A percentile compares a stretch with the other conserved stretches of the same genome.
These are phyloP conservation scores for Scheffersomyces spartinae DNA, from an alignment of 805 yeast genomes.

Conservation along the genomic window DNA sequence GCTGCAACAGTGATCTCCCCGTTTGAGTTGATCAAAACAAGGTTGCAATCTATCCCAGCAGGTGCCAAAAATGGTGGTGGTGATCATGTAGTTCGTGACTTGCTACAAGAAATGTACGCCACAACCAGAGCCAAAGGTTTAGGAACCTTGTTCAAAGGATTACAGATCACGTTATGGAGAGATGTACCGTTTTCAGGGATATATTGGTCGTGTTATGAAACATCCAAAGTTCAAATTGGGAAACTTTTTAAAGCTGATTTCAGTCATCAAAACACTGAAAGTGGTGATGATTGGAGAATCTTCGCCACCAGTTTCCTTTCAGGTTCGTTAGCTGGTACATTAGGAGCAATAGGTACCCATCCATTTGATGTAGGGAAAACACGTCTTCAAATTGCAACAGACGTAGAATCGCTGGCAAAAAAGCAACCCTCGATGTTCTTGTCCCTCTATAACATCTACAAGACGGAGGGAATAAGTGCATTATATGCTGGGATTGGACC, in stretches of 20 bases:
- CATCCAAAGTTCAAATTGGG: slow-evolving; percentile 16
- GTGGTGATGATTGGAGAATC: slow-evolving; percentile 26
- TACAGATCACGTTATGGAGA: slow-evolving; percentile 85
- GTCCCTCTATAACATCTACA: slow-evolving; percentile 51
- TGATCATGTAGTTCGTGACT: slow-evolving; percentile 17
- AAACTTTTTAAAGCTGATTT: slow-evolving; percentile 12
- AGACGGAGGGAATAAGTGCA: slow-evolving; percentile 69
- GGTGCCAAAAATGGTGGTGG: slow-evolving; percentile 8
- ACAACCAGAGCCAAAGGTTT: slow-evolving; percentile 50
- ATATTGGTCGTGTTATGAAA: slow-evolving; percentile 84
- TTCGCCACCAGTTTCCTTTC: slow-evolving; percentile 60
- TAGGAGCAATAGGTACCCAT: slow-evolving; percentile 81
- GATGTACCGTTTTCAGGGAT: slow-evolving; percentile 96
- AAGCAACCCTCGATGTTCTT: slow-evolving; percentile 49
- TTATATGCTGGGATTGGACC: slow-evolving; percentile 84
- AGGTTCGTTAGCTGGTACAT: slow-evolving; percentile 74
- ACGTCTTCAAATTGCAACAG: slow-evolving; percentile 59
- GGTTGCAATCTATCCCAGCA: slow-evolving; percentile 80
- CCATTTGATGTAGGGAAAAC: slow-evolving; percentile 98
- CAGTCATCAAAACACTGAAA: slow-evolving; percentile 5
- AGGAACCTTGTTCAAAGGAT: slow-evolving; percentile 65
- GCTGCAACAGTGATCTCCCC: slow-evolving; percentile 87
- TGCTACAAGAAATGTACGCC: slow-evolving; percentile 40
- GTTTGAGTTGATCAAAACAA: slow-evolving; percentile 72
- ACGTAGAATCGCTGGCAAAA: slow-evolving; percentile 10